Base-by-base conservation (phyloP, 1,284 basidiomycete species). In the Amylostereum areolatum region DNA sequence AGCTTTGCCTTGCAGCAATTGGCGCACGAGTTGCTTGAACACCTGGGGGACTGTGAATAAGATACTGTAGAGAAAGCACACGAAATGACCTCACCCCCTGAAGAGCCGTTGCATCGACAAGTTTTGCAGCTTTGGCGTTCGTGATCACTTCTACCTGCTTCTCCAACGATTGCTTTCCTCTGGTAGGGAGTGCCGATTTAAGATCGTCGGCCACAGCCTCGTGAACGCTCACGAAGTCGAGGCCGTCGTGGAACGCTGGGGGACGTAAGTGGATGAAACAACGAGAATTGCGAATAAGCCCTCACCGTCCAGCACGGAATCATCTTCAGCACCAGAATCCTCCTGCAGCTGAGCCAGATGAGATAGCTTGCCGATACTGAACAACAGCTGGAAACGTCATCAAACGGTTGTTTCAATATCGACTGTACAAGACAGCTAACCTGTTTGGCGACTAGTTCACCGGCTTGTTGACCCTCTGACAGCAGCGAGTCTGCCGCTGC, bases 281-380 rank as follows among this genome's bases (percentile, higher is more conserved):
- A 36, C 7, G 42, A 48, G 31, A 1, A 42, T 42, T 9, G 2
- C 29, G 27, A 50, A 42, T 18, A 3, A 18, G 11, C 56, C 70
- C 32, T 59, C 18, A 85, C 84, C 72, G 58, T 84, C 78, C n/a
- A 85, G 64, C 37, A 72, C 63, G 27, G 62, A 57, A 42, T 81
- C 75, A 43, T 81, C 75, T 27, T 70, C 55, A 1, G 63, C 29
- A 5, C 63, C 63, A 28, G 67, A 71, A 36, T 80, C 77, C 48
- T 89, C 81, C 54, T 85, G 81, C 51, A 85, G 63, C 52, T 88
- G 80, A 5, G 90, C 89, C 6, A 97, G 74, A 51, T 90, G 82
- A 0, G 89, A 75, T 5, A 99, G 78, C 68, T 98, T 98, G 40
- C 89, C 89, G 30, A 99, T 81, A 60, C 92, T 95, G 48, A 96